Conservation (phyloP, 2,329 filamentous ascomycete species). For the Cladosporium colombiae region DNA sequence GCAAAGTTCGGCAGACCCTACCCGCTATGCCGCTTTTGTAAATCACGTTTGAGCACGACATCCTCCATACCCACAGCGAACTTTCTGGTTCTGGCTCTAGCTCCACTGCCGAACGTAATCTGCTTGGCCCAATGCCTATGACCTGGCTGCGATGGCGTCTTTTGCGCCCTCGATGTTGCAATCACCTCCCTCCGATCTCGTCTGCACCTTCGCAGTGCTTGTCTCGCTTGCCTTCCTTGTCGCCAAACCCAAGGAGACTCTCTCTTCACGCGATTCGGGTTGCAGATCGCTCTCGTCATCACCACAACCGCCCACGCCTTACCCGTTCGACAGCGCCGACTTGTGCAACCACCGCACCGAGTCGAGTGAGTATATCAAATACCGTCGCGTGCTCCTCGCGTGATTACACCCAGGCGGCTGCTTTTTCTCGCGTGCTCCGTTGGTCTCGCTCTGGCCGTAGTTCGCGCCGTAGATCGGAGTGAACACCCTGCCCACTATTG, state of each 20-base stretch:
- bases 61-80: constrained; percentile 8
- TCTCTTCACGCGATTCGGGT: not conserved
- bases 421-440: constrained; percentile 15
- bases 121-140: constrained; percentile 18
- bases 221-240: constrained; percentile 6
- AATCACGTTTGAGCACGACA: constrained; percentile 13
- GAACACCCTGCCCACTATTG: not conserved
- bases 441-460: not conserved
- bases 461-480: not conserved
- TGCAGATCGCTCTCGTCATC: constrained; percentile 5
- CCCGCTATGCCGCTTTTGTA: not conserved
- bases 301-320: not conserved
- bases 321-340: not conserved
- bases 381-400: constrained; percentile 13
- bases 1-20: constrained; percentile 2
- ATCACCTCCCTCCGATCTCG: constrained; percentile 8
- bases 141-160: constrained; percentile 19
- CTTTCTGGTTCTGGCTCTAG: constrained; percentile 13
- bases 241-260: constrained; percentile 1
- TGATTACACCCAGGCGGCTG: not conserved
- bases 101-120: constrained; percentile 19
- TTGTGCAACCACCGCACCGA: not conserved
- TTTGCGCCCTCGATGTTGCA: constrained; percentile 15
- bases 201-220: constrained; percentile 6
- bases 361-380: not conserved